A percentile compares a stretch with the other conserved stretches of the same genome.
Conservation (phyloP, 768 basidiomycete genomes). For the Arthromyces matolae region DNA sequence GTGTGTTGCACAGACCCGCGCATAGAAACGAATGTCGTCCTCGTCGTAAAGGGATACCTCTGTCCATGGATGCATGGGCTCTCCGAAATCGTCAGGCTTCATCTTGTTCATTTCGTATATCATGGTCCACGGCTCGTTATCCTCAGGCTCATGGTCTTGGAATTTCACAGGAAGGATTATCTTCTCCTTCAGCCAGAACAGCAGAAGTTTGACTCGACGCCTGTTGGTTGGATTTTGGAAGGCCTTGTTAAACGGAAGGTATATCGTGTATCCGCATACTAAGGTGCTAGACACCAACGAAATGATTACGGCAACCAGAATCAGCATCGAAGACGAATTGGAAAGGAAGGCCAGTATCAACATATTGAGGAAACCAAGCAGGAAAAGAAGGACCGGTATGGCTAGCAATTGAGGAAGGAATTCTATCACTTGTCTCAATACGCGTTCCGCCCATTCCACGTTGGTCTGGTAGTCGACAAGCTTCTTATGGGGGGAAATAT, state of each 20-base stretch:
- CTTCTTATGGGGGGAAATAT: too few species aligned
- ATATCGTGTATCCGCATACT: background rate
- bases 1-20: background rate
- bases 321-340: background rate
- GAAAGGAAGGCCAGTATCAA: constrained; percentile 5
- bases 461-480: too few species aligned
- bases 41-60: background rate
- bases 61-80: background rate
- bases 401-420: constrained; percentile 10
- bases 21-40: background rate
- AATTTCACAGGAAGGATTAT: too few species aligned
- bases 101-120: too few species aligned
- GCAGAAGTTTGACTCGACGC: too few species aligned
- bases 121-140: too few species aligned
- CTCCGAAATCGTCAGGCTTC: background rate
- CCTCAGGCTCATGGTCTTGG: too few species aligned
- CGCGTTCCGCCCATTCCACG: too few species aligned
- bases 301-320: background rate
- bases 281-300: background rate
- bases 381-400: constrained; percentile 10
- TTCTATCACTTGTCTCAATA: too few species aligned
- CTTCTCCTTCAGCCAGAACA: too few species aligned
- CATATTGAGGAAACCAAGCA: constrained; percentile 11
- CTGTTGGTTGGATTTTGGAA: background rate
- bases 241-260: background rate